Evolutionary conservation across 768 basidiomycete species (phyloP).

Genomic region (Crucibulum laeve): DNA sequence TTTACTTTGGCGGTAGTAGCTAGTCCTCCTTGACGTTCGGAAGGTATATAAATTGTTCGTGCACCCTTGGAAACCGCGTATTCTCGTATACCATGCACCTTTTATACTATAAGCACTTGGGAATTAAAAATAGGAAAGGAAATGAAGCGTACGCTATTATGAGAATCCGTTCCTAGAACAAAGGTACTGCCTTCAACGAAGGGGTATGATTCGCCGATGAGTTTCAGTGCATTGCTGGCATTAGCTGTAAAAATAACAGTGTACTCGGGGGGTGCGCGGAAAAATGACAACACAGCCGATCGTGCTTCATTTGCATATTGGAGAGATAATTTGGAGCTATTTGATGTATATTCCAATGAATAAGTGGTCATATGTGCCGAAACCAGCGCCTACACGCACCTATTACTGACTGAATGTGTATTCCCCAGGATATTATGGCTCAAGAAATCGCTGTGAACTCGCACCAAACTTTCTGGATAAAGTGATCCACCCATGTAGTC

Average conservation of each 20-base stretch:
- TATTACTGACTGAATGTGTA: constrained; percentile 80
- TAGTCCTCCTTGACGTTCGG: constrained; percentile 62
- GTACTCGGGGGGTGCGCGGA: constrained; percentile 71
- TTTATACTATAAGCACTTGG: not conserved
- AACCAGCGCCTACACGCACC: constrained; percentile 44
- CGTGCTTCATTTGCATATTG: constrained; percentile 67
- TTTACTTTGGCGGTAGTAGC: constrained; percentile 56
- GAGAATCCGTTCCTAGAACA: constrained; percentile 73
- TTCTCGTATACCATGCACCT: constrained; percentile 71
- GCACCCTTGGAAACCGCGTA: constrained; percentile 58
- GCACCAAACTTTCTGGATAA: constrained; percentile 75
- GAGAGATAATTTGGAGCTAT: constrained; percentile 68
- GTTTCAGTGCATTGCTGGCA: constrained; percentile 73
- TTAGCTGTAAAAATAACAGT: constrained; percentile 82
- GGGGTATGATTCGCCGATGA: constrained; percentile 79
- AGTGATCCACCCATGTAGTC: constrained; percentile 86
- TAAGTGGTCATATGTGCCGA: constrained; percentile 2
- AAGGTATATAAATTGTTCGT: constrained; percentile 58
- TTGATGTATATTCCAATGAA: constrained; percentile 7
- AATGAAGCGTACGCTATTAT: constrained; percentile 59
- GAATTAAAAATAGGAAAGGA: not conserved
- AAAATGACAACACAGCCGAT: constrained; percentile 68
- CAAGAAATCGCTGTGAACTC: constrained; percentile 67
- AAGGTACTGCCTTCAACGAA: constrained; percentile 55
- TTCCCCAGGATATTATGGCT: constrained; percentile 68